Percentiles rank a stretch among this genome's conserved stretches.
Evolutionary conservation across 2,329 filamentous ascomycete genomes (phyloP).

Genomic region (Raffaelea deltoideospora): DNA sequence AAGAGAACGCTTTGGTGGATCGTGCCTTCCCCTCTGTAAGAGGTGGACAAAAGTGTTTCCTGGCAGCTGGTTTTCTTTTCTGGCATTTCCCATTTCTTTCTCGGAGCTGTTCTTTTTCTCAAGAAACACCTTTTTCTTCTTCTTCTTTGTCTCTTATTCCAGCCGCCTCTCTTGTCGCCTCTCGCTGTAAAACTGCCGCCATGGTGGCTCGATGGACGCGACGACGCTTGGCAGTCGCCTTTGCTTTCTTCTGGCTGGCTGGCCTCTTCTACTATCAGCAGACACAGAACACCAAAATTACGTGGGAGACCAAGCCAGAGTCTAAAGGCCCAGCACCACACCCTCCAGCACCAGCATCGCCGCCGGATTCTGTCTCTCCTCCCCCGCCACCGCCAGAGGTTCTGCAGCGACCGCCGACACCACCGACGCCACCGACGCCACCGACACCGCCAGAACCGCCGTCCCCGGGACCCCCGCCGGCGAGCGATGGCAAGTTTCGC

Average conservation of each 20-base stretch:
- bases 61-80: too few species aligned
- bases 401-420: background rate
- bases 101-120: background rate
- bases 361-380: background rate
- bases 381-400: background rate
- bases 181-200: too few species aligned
- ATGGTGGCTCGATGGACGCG: constrained; percentile 9
- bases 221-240: constrained; percentile 5
- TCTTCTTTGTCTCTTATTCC: background rate
- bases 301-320: background rate
- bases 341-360: background rate
- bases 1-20: too few species aligned
- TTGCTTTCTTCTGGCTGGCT: constrained; percentile 4
- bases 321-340: background rate
- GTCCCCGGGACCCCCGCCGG: background rate
- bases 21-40: too few species aligned
- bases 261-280: constrained; percentile 6
- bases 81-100: too few species aligned
- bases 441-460: background rate
- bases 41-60: too few species aligned
- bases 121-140: background rate
- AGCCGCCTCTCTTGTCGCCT: background rate
- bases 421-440: background rate
- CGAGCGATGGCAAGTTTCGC: constrained; percentile 7
- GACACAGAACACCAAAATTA: too few species aligned